phyloP scores from a whole-genome alignment of 164 flowering plant genomes.

The Tetracentron sinense region DNA sequence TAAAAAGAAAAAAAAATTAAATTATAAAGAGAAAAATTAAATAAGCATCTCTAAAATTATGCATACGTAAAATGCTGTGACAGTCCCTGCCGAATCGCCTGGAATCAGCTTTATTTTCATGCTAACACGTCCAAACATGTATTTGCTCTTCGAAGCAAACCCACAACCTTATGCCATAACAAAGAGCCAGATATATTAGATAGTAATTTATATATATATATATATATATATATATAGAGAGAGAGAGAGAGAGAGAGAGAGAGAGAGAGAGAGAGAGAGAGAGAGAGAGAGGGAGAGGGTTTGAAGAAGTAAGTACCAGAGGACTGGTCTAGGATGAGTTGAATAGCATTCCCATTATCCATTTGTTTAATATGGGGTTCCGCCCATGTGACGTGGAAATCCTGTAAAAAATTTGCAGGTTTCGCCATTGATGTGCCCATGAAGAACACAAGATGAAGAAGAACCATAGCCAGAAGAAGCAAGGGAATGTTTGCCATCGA shows the following conservation, averaged over 20 bases:
- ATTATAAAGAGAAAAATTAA: too few relatives aligned
- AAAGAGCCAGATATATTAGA: too few relatives aligned
- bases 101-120: too few relatives aligned
- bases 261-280: background rate
- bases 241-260: background rate
- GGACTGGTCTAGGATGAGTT: constrained; percentile 44
- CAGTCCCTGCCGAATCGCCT: constrained; percentile 76
- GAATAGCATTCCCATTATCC: constrained; percentile 47
- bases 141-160: constrained; percentile 55
- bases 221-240: too few relatives aligned
- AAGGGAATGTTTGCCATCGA: too few relatives aligned
- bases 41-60: background rate
- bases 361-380: constrained; percentile 45
- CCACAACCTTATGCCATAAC: too few relatives aligned
- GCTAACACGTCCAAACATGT: constrained; percentile 62
- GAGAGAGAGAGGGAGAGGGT: too few relatives aligned
- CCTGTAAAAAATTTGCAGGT: constrained; percentile 47
- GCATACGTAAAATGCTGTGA: constrained; percentile 58
- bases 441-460: too few relatives aligned
- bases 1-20: background rate
- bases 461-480: too few relatives aligned
- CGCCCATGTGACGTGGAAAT: constrained; percentile 51
- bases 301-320: constrained; percentile 31
- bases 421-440: constrained; percentile 13
- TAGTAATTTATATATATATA: too few relatives aligned